Evolutionary conservation across 192 early-diverging fungal genomes (phyloP), one percentile per base, ranked within the genome.

Genomic region (Backusella sp.): DNA sequence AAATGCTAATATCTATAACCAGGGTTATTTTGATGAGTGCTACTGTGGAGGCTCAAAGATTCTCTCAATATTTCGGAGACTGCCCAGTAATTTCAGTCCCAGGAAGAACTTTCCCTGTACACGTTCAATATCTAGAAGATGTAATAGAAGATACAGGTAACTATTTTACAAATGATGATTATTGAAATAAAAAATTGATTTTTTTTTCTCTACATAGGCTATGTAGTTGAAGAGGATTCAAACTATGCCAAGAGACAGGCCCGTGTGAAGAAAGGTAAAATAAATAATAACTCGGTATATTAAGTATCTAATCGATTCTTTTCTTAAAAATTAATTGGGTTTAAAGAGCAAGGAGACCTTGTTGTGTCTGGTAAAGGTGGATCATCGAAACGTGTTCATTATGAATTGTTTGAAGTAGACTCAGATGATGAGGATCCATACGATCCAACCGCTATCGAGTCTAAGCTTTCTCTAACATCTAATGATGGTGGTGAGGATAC

Each of bases 1-100:
- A 9, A 62, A 11, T 12, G 26, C 56, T 62, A 62, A 62, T 3
- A 3, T 53, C 11, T 62, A 36, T 69, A 36, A 67, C 1, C 28
- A 77, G 86, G 36, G 44, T 91, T 15, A 84, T 94, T 68, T 75
- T 94, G 11, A 94, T 94, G 93, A 90, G 88, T 80, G 92, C 92
- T 14, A 95, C 93, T 3, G 88, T 91, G 2, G 90, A 95, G 42
- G 88, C 91, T 8, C 73, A 68, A 69, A 86, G 72, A 73, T 94
- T 89, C 23, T 93, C 82, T 19, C 23, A 39, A 69, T 95, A 87
- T 86, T 93, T 83, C 88, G 88, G 35, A 30, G 81, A 65, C 76
- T 89, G 90, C 17, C 93, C 90, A 34, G 81, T 90, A 4, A 80
- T 91, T 17, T 75, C 84, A 65, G 85, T 91, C 1, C 90, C 90